phyloP scores from a whole-genome alignment of 768 basidiomycete genomes.

The Fibroporia radiculosa region DNA sequence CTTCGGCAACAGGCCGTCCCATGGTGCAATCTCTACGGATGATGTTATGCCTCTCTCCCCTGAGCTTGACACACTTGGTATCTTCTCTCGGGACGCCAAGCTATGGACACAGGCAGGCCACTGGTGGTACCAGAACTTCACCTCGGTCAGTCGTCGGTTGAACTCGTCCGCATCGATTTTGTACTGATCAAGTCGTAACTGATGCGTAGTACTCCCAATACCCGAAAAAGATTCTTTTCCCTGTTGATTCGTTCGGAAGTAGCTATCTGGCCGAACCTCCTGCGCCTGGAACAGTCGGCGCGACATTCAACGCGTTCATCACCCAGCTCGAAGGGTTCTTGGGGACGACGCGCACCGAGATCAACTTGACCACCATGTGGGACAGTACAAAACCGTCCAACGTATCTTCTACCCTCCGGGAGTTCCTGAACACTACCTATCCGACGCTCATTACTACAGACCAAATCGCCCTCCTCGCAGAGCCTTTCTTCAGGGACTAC shows the following conservation, averaged over 20 bases:
- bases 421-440: conserved; percentile 22
- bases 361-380: conserved; percentile 18
- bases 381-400: conserved; percentile 14
- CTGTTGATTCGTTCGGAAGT: conserved; percentile 16
- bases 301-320: conserved; percentile 22
- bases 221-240: conserved; percentile 23
- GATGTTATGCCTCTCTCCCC: conserved; percentile 25
- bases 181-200: neutral
- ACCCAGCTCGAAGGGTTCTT: conserved; percentile 21
- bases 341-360: conserved; percentile 17
- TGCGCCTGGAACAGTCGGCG: conserved; percentile 10
- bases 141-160: conserved; percentile 10
- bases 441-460: conserved; percentile 20
- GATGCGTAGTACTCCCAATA: conserved; percentile 15
- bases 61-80: conserved; percentile 21
- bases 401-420: conserved; percentile 14
- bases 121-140: conserved; percentile 24
- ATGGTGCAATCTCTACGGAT: conserved; percentile 20
- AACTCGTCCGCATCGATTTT: neutral
- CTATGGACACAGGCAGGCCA: conserved; percentile 18
- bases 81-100: conserved; percentile 23
- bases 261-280: conserved; percentile 20
- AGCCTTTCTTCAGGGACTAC: conserved; percentile 22
- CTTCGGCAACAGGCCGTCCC: conserved; percentile 23
- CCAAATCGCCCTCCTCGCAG: conserved; percentile 20